A percentile compares a stretch with the other conserved stretches of the same genome.
Evolutionary conservation across 2,329 filamentous ascomycete genomes (phyloP).

Genomic region (Chaetomiaceae sp.): DNA sequence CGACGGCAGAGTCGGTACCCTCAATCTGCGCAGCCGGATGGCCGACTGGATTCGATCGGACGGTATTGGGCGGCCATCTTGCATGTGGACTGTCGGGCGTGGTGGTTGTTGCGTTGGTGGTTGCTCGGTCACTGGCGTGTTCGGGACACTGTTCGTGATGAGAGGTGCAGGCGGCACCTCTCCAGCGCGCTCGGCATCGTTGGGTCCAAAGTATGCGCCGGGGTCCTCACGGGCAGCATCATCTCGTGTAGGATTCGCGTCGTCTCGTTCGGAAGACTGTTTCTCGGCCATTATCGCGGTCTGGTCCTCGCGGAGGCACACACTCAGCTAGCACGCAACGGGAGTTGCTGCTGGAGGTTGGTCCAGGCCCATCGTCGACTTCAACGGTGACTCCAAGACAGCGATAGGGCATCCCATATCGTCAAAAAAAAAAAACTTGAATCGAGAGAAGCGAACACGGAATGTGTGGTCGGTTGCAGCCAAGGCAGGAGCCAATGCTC

Average conservation of each 20-base stretch:
- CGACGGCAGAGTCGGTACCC: slow-evolving; percentile 3
- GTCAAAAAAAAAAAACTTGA: too few species aligned
- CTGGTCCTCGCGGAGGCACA: too few species aligned
- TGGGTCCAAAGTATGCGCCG: neutral
- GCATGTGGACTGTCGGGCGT: neutral
- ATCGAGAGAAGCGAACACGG: too few species aligned
- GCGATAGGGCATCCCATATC: too few species aligned
- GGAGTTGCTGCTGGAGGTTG: too few species aligned
- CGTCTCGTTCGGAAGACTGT: neutral
- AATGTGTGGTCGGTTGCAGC: too few species aligned
- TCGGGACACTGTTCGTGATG: neutral
- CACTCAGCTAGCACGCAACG: too few species aligned
- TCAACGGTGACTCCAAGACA: too few species aligned
- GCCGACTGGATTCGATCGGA: slow-evolving; percentile 19
- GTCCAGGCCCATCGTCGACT: neutral
- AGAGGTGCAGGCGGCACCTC: neutral
- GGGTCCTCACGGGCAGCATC: neutral
- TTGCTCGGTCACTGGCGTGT: neutral
- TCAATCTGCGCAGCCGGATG: slow-evolving; percentile 22
- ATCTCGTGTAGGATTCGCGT: neutral
- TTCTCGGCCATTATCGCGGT: neutral
- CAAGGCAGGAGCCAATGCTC: too few species aligned
- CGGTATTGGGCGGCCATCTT: slow-evolving; percentile 6
- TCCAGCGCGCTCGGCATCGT: neutral
- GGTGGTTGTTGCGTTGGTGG: neutral